phyloP scores from a whole-genome alignment of 2,329 filamentous ascomycete genomes.

The Fusarium buharicum region DNA sequence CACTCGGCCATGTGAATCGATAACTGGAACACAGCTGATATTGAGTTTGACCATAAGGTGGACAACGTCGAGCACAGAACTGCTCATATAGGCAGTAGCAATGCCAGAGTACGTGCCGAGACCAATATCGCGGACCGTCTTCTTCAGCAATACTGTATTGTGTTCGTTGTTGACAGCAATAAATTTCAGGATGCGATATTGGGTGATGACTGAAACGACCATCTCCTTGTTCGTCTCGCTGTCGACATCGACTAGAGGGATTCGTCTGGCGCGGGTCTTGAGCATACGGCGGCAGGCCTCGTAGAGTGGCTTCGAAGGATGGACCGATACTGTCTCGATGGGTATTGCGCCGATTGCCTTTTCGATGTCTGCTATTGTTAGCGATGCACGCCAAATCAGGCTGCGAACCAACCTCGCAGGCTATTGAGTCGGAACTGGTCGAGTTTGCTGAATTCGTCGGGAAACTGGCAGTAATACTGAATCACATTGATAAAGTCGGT shows the following conservation, averaged over 20 bases:
- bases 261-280: constrained; percentile 89
- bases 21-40: constrained; percentile 93
- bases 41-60: constrained; percentile 91
- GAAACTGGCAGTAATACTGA: constrained; percentile 98
- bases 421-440: constrained; percentile 95
- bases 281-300: constrained; percentile 96
- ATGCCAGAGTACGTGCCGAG: constrained; percentile 87
- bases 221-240: constrained; percentile 93
- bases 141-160: constrained; percentile 88
- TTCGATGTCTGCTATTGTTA: constrained; percentile 78
- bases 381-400: constrained; percentile 13
- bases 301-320: constrained; percentile 89
- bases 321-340: constrained; percentile 95
- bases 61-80: constrained; percentile 92
- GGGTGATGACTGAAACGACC: constrained; percentile 96
- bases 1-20: constrained; percentile 80
- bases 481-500: constrained; percentile 99
- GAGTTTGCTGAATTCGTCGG: constrained; percentile 86
- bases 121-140: constrained; percentile 83
- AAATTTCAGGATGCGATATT: constrained; percentile 98
- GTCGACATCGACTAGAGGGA: constrained; percentile 92
- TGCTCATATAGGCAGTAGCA: constrained; percentile 86
- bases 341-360: constrained; percentile 90
- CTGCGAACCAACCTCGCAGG: constrained; percentile 73
- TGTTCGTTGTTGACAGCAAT: constrained; percentile 91